A percentile compares a stretch with the other conserved stretches of the same genome.
Evolutionary conservation across 1,139 yeast species (phyloP).

Genomic region (Blastobotrys capitulatus): DNA sequence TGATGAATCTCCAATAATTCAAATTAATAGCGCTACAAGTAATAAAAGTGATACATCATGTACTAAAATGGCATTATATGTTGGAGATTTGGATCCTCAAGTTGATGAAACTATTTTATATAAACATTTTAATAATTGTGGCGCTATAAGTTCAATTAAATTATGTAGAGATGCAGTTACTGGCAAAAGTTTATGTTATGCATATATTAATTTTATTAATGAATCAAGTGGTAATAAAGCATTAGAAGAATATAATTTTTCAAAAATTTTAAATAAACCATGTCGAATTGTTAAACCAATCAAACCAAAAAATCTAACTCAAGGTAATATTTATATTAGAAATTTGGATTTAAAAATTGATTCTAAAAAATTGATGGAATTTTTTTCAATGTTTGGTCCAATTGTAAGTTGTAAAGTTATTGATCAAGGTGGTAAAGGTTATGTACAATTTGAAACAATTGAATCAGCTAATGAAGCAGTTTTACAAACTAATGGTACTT

Average conservation of each 20-base stretch:
- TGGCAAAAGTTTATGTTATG: slow-evolving; percentile 44
- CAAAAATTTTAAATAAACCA: slow-evolving; percentile 37
- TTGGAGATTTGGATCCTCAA: slow-evolving; percentile 43
- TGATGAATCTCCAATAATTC: slow-evolving; percentile 4
- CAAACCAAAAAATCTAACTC: slow-evolving; percentile 22
- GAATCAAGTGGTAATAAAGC: slow-evolving; percentile 39
- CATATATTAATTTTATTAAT: slow-evolving; percentile 43
- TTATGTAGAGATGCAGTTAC: slow-evolving; percentile 39
- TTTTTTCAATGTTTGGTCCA: slow-evolving; percentile 79
- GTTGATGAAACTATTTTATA: slow-evolving; percentile 39
- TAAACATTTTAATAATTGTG: slow-evolving; percentile 34
- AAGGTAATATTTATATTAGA: slow-evolving; percentile 20
- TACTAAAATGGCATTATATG: slow-evolving; percentile 30
- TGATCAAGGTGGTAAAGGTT: slow-evolving; percentile 78
- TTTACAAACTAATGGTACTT: slow-evolving; percentile 80
- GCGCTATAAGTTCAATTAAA: slow-evolving; percentile 43
- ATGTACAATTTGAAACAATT: slow-evolving; percentile 77
- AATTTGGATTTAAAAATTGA: slow-evolving; percentile 77
- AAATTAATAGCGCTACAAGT: not conserved
- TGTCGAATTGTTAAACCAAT: slow-evolving; percentile 50
- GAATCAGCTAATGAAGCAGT: slow-evolving; percentile 85
- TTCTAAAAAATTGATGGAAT: slow-evolving; percentile 82
- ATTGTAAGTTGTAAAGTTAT: slow-evolving; percentile 78
- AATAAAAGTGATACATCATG: not conserved
- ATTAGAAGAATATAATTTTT: slow-evolving; percentile 42